Evolutionary conservation across 257 asterid genomes (phyloP), one percentile per base, ranked within the genome.

Genomic region (Solanum stenotomum): DNA sequence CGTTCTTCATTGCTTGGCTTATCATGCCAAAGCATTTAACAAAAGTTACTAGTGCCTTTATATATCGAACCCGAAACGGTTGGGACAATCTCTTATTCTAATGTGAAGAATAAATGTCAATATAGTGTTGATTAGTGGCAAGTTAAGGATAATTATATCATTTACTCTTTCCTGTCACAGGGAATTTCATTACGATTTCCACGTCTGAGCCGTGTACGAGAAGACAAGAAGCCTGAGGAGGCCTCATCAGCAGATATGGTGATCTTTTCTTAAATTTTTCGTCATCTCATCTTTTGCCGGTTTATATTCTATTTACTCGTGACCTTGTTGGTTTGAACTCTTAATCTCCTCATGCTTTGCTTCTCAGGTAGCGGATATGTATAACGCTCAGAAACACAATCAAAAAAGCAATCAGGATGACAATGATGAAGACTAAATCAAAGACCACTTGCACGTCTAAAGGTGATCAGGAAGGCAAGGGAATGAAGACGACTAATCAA

Each of bases 111-210:
- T 79, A 79, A 16, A 79, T 79, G 85, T 14, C 18, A 81, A 27
- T 81, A 25, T 38, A 13, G 63, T 42, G 63, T 79, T 44, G 59
- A 79, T 44, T 25, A 79, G 40, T 27, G 18, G 68, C 68, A 27
- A 81, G 14, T 79, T 44, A 16, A 46, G 27, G 67, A 10, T 68
- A 59, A 33, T 8, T 56, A 87, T 86, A 63, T 91, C 78, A 89
- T 87, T 87, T 87, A 15, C 84, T 88, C 42, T 91, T 68, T 86
- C 87, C 87, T 79, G 68, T 78, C 33, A 5, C 79, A 96, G 99
- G 99, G 99, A 88, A 94, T 97, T 84, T 97, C 99, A 3, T 91
- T 97, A 82, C 90, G 98, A 46, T 96, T 97, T 91, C 99, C 99
- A 34, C 97, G 98, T 82, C 87, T 97, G 68, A 91, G 96, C 61